Base-by-base conservation (phyloP, 352 stramenopile genomes). In the Globisporangium cystogenes region DNA sequence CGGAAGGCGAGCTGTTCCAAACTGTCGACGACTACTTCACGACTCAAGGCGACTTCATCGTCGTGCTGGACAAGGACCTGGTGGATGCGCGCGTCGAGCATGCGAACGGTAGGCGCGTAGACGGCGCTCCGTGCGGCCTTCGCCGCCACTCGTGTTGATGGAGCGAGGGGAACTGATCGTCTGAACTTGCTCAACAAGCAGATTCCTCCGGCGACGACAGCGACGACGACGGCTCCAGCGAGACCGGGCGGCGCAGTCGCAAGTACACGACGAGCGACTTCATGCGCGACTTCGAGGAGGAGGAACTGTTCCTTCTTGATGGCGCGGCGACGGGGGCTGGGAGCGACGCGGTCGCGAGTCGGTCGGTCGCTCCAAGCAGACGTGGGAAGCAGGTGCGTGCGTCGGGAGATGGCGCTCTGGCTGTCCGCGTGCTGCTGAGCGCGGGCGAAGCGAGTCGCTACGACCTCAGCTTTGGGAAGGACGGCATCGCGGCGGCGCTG, bases 261-360 rank as follows among this genome's bases (percentile, higher is more conserved):
- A 86, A 87, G 54, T 87, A 91, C 66, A 83, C 78, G 15, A 64
- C 75, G 50, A 89, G 69, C 57, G 78, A 89, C 50, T 90, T 89
- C 31, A 87, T 88, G 75, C 74, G 76, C 40, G 80, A 91, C 44
- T 87, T 91, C 55, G 76, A 87, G 50, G 81, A 87, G 47, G 73
- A 91, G 58, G 71, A 89, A 27, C 59, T 59, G 20, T 37, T 76
- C 12, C 23, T 72, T 5, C 52, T 51, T 7, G 68, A 76, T 60
- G 57, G 67, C 37, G 55, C 64, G n/a, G 56, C 61, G n/a, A 41
- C 53, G 33, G 41, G 53, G 35, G 41, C 62, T 2, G 47, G 48
- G 27, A 58, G 59, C 16, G 57, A 70, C 40, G 36, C 59, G 12
- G 26, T 53, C 18, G 37, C 10, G 50, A 55, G 6, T 47, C 55